phyloP scores from a whole-genome alignment of 179 eudicot genomes.

The Nepenthes alata region DNA sequence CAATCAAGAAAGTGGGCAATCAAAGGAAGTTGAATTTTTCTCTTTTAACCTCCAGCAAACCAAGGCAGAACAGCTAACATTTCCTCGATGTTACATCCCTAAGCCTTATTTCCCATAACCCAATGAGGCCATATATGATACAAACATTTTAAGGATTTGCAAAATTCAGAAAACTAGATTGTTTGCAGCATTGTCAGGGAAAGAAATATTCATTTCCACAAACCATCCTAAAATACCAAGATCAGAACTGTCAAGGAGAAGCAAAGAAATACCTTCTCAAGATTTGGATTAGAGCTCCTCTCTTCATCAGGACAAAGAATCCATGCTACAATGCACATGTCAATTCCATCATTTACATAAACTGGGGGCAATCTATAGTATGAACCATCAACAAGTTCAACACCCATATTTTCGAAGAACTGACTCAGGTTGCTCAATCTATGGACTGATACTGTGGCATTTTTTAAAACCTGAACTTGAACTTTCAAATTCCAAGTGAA shows the following conservation, averaged over 20 bases:
- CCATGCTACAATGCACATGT: conserved; percentile 71
- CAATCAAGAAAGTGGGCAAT: too few species aligned
- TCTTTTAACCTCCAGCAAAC: neutral
- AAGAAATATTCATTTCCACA: neutral
- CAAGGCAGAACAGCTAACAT: neutral
- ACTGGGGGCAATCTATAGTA: conserved; percentile 43
- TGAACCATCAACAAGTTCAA: conserved; percentile 50
- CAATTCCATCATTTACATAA: conserved; percentile 44
- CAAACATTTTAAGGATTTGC: neutral
- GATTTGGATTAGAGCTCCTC: conserved; percentile 74
- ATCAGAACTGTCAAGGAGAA: neutral
- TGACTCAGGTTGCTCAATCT: conserved; percentile 44
- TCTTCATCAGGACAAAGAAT: conserved; percentile 97
- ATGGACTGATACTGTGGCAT: conserved; percentile 57
- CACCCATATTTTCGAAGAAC: conserved; percentile 32
- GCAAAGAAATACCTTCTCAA: conserved; percentile 60
- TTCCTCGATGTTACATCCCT: too few species aligned
- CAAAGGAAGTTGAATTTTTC: too few species aligned
- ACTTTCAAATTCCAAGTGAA: conserved; percentile 75
- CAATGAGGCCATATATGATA: too few species aligned
- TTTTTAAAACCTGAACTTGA: conserved; percentile 68
- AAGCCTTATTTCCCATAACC: too few species aligned
- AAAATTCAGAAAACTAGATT: neutral
- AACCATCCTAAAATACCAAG: neutral
- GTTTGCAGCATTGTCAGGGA: neutral